Evolutionary conservation across 23 red algal species (phyloP).

Genomic region (Gracilariopsis chorda): DNA sequence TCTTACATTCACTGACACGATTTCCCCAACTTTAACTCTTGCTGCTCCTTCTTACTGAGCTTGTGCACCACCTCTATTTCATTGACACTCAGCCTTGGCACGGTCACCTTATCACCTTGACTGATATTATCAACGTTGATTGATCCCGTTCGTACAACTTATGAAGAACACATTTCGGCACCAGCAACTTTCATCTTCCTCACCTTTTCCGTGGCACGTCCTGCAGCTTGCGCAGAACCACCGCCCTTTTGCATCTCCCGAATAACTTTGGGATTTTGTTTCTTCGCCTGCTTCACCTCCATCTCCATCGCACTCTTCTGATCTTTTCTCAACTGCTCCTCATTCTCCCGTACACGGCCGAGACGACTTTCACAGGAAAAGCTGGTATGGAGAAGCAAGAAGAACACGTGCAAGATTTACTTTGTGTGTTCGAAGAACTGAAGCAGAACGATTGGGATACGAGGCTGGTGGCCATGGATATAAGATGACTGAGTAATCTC

Average conservation of each 20-base stretch:
- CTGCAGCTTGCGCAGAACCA: constrained; percentile 58
- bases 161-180: neutral
- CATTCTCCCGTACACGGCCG: constrained; percentile 22
- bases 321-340: constrained; percentile 44
- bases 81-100: neutral
- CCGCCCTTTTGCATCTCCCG: constrained; percentile 66
- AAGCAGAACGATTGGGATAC: no score
- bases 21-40: constrained; percentile 55
- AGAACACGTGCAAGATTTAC: no score
- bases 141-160: neutral
- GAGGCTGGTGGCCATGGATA: no score
- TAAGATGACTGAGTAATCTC: no score
- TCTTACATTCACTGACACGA: neutral
- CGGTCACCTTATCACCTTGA: constrained; percentile 70
- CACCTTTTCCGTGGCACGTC: constrained; percentile 40
- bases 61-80: constrained; percentile 61
- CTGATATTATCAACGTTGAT: constrained; percentile 23
- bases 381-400: no score
- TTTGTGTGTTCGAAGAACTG: no score
- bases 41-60: constrained; percentile 58
- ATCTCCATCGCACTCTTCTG: constrained; percentile 29
- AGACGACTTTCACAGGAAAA: constrained; percentile 37
- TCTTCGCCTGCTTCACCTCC: constrained; percentile 65
- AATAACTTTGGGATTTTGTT: constrained; percentile 68
- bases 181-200: constrained; percentile 28